A percentile compares a stretch with the other conserved stretches of the same genome.
phyloP scores from a whole-genome alignment of 73 alveolate genomes.

The Breviolum minutum region DNA sequence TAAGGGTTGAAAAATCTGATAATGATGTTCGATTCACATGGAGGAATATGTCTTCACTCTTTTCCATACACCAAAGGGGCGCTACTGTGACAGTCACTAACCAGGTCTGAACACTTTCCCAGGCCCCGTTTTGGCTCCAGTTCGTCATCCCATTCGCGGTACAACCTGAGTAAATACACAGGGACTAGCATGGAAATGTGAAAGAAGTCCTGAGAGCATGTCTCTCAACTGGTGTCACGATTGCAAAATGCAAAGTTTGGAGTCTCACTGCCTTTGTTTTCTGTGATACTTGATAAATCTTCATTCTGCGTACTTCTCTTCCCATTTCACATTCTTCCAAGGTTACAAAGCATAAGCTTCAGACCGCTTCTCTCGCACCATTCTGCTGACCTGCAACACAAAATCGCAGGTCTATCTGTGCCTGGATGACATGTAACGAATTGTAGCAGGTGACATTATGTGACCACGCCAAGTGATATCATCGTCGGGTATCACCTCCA shows the following conservation, averaged over 20 bases:
- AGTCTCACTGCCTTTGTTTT: not conserved
- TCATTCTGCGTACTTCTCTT: not conserved
- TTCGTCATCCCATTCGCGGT: constrained; percentile 88
- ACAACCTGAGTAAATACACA: constrained; percentile 8
- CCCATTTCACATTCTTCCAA: not conserved
- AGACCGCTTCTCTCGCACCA: constrained; percentile 54
- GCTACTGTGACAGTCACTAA: no score
- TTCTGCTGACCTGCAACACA: constrained; percentile 22
- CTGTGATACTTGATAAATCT: not conserved
- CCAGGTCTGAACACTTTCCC: not conserved
- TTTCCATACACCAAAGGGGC: no score
- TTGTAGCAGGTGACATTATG: no score
- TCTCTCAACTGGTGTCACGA: no score
- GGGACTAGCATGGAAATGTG: no score
- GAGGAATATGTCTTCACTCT: no score
- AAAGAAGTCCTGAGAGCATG: no score
- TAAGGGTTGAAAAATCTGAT: no score
- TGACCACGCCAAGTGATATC: no score
- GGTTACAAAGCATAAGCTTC: not conserved
- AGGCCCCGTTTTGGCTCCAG: constrained; percentile 8
- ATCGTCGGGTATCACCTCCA: not conserved
- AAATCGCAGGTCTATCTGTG: no score
- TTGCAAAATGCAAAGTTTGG: not conserved
- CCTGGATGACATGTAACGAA: no score
- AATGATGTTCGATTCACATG: no score